phyloP scores from a whole-genome alignment of 345 rosid genomes.

The Eucalyptus sideroxylon region DNA sequence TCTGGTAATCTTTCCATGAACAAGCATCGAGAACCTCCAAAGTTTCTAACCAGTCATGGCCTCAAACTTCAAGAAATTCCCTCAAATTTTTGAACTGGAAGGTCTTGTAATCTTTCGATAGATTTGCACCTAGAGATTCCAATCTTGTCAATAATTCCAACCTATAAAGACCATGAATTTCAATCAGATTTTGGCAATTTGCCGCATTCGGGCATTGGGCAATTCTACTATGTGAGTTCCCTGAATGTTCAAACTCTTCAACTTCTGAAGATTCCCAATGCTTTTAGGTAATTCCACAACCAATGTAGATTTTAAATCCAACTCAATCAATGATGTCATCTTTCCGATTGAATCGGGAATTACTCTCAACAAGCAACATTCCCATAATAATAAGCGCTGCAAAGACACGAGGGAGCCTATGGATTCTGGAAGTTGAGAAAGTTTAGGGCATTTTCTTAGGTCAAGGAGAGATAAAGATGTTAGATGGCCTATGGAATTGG shows the following conservation, averaged over 20 bases:
- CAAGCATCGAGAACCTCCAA: no score
- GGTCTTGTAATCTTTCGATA: no score
- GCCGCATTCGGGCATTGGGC: rapidly evolving
- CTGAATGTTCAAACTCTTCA: rapidly evolving
- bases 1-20: no score
- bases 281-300: background rate
- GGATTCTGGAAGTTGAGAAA: no score
- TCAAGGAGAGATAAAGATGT: background rate
- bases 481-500: background rate
- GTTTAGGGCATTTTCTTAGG: no score
- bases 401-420: background rate
- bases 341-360: background rate
- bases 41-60: no score
- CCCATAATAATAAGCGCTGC: background rate
- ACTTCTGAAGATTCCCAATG: background rate
- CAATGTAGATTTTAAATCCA: background rate
- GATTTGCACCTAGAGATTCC: background rate
- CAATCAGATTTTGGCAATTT: no score
- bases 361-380: background rate
- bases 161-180: no score
- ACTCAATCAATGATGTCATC: no score
- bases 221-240: background rate
- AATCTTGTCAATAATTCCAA: background rate
- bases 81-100: no score
- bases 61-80: no score